Evolutionary conservation across 768 basidiomycete genomes (phyloP).

Genomic region (Exsudoporus frostii): DNA sequence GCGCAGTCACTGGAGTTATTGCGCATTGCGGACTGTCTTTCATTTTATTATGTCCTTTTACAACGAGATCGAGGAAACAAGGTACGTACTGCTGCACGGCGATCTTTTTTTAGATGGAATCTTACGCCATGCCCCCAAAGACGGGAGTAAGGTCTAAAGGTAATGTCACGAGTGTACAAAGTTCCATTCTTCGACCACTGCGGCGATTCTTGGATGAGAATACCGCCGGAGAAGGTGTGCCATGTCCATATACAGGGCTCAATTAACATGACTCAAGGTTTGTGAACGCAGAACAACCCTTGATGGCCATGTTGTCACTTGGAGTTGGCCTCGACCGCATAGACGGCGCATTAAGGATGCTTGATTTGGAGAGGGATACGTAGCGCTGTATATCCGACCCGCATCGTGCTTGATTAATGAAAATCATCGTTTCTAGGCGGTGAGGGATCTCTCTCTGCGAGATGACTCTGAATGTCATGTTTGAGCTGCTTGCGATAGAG

Average conservation of each 20-base stretch:
- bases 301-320: conserved; percentile 37
- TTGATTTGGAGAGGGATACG: conserved; percentile 2
- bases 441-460: too few species aligned
- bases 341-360: conserved; percentile 34
- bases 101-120: not conserved
- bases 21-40: conserved; percentile 62
- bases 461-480: not conserved
- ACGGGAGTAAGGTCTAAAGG: conserved; percentile 50
- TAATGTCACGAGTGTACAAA: conserved; percentile 43
- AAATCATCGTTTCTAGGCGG: not conserved
- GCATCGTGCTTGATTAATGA: conserved; percentile 11
- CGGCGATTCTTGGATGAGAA: conserved; percentile 36
- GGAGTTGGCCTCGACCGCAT: conserved; percentile 50
- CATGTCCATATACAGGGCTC: not conserved
- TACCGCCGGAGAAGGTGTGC: conserved; percentile 30
- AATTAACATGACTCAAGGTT: not conserved
- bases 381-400: not conserved
- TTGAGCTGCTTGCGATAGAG: not conserved
- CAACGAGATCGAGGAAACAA: conserved; percentile 54
- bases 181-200: conserved; percentile 45
- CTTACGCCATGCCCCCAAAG: conserved; percentile 29
- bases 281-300: conserved; percentile 22
- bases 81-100: conserved; percentile 33
- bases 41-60: conserved; percentile 65
- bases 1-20: conserved; percentile 55